These are phyloP conservation scores for Eimeria falciformis DNA, from an alignment of 169 alveolate species.

Conservation along the genomic window DNA sequence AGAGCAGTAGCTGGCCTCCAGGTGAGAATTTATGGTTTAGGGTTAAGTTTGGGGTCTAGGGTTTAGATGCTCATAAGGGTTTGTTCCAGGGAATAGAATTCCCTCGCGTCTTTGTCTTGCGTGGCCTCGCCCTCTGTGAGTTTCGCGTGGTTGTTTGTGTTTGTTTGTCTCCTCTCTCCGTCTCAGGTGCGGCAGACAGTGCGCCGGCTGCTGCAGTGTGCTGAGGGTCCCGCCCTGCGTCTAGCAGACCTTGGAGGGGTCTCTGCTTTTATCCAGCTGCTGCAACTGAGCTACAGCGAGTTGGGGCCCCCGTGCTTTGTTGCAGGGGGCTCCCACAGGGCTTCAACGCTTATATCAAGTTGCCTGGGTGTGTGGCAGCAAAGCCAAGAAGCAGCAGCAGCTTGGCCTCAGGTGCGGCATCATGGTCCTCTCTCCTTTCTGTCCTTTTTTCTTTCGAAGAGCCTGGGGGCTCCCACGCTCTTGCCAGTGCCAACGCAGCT, in stretches of 20 bases:
- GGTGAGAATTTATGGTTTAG: too few species aligned
- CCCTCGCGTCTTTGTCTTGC: too few species aligned
- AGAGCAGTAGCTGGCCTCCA: slow-evolving; percentile 70
- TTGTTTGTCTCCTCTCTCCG: background rate
- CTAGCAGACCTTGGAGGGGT: slow-evolving; percentile 35
- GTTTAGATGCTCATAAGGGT: too few species aligned
- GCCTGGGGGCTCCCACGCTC: slow-evolving; percentile 55
- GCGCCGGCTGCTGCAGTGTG: slow-evolving; percentile 55
- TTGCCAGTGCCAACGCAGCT: slow-evolving; percentile 7
- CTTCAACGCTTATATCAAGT: slow-evolving; percentile 32
- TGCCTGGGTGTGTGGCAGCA: slow-evolving; percentile 57
- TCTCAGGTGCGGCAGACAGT: slow-evolving; percentile 71
- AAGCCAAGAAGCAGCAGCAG: slow-evolving; percentile 34
- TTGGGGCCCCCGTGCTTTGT: slow-evolving; percentile 74
- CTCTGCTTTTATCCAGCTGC: slow-evolving; percentile 44
- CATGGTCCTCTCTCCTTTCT: slow-evolving; percentile 32
- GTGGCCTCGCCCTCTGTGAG: background rate
- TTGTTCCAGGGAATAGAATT: too few species aligned
- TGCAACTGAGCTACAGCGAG: slow-evolving; percentile 74
- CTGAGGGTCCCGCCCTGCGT: slow-evolving; percentile 4
- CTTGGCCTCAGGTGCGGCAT: slow-evolving; percentile 46
- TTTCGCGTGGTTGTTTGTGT: background rate
- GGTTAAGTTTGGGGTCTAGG: too few species aligned
- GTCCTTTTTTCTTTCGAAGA: slow-evolving; percentile 39
- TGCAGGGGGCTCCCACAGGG: slow-evolving; percentile 53